These are phyloP conservation scores for Penicillium sp. DNA, from an alignment of 2,329 filamentous ascomycete genomes.

Conservation along the genomic window DNA sequence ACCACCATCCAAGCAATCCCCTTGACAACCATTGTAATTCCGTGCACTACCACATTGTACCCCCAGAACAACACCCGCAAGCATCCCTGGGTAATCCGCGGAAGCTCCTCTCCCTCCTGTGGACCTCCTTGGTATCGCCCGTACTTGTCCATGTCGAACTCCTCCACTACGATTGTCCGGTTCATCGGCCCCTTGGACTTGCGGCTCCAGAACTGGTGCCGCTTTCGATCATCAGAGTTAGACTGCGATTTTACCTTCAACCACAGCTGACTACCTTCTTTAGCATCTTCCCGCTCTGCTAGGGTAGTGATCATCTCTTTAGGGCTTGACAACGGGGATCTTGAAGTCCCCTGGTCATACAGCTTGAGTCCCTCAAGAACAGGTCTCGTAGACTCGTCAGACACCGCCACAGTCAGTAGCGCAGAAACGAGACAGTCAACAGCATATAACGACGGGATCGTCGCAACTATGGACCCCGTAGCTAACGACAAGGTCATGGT, in stretches of 20 bases:
- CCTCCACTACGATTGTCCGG: slow-evolving; percentile 28
- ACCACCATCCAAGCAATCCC: slow-evolving; percentile 37
- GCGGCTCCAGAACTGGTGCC: no score
- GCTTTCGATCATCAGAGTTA: no score
- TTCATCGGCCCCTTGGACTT: no score
- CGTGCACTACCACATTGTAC: no score
- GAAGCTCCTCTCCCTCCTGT: slow-evolving; percentile 34
- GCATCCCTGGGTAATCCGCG: slow-evolving; percentile 28
- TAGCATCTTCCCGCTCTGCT: no score
- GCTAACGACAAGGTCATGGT: slow-evolving; percentile 36
- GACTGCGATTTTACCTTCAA: no score
- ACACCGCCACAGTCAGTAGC: slow-evolving; percentile 38
- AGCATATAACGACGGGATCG: slow-evolving; percentile 41
- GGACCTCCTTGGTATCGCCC: slow-evolving; percentile 34
- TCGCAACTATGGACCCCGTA: slow-evolving; percentile 32
- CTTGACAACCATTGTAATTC: slow-evolving; percentile 33
- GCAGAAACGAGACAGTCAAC: slow-evolving; percentile 42
- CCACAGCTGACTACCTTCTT: no score
- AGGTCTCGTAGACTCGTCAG: slow-evolving; percentile 35
- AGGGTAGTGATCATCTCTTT: slow-evolving; percentile 30
- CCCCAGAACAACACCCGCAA: slow-evolving; percentile 34
- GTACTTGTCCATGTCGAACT: slow-evolving; percentile 41
- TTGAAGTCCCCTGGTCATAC: no score
- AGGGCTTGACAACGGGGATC: no score
- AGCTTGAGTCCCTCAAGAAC: no score